A percentile compares a stretch with the other conserved stretches of the same genome.
These are phyloP conservation scores for Spinacia oleracea DNA, from an alignment of 179 eudicot genomes.

Conservation along the genomic window DNA sequence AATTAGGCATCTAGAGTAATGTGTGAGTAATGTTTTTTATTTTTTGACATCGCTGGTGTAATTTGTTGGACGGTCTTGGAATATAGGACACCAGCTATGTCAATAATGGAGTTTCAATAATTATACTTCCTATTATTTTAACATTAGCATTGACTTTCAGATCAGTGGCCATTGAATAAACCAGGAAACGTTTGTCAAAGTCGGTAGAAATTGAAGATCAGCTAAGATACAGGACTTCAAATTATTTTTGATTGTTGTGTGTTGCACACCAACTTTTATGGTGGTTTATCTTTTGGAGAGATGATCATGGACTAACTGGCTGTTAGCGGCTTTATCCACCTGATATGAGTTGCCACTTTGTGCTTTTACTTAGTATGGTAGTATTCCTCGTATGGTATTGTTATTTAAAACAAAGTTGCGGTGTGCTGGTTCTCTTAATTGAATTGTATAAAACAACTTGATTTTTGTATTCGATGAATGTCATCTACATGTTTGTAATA, in stretches of 20 bases:
- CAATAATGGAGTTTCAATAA: constrained; percentile 6
- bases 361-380: background rate
- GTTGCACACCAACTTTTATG: background rate
- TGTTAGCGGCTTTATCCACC: background rate
- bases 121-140: background rate
- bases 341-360: background rate
- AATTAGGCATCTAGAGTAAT: background rate
- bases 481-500: background rate
- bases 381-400: background rate
- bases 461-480: constrained; percentile 9
- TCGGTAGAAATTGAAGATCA: background rate
- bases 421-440: no score
- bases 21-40: background rate
- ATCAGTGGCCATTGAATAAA: background rate
- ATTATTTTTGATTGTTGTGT: background rate
- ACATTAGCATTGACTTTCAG: background rate
- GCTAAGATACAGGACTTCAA: background rate
- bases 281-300: background rate
- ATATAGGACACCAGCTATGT: background rate
- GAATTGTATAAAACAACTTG: constrained; percentile 6
- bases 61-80: background rate
- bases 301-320: background rate
- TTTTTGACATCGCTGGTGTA: no score
- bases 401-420: background rate
- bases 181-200: background rate